Percentiles rank a stretch among this genome's conserved stretches.
These are phyloP conservation scores for Salix exigua DNA, from an alignment of 345 rosid genomes.

Conservation along the genomic window DNA sequence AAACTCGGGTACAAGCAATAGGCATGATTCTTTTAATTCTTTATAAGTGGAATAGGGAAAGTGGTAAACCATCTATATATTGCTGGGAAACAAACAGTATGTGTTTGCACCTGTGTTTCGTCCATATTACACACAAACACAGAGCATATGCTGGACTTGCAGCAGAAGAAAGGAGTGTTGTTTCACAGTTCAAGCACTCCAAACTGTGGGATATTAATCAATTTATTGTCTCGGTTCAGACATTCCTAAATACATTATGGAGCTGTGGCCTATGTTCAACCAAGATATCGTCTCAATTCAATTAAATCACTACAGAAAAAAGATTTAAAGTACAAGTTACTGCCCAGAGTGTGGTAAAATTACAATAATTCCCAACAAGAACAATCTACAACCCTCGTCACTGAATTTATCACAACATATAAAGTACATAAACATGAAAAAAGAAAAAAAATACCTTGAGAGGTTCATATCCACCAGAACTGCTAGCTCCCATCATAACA, in stretches of 20 bases:
- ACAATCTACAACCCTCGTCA: not conserved
- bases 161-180: not conserved
- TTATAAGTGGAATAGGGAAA: not conserved
- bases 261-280: not conserved
- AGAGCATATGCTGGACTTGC: not conserved
- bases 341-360: not conserved
- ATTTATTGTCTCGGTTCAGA: not conserved
- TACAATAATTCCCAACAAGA: not conserved
- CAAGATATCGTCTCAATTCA: not conserved
- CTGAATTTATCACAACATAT: not conserved
- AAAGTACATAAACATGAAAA: not conserved
- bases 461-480: conserved; percentile 37
- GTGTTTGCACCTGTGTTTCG: not conserved
- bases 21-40: not conserved
- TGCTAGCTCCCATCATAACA: conserved; percentile 26
- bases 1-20: no score
- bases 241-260: not conserved
- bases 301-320: not conserved
- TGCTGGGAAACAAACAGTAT: not conserved
- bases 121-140: not conserved
- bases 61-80: not conserved
- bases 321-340: not conserved
- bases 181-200: not conserved
- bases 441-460: conserved; percentile 30
- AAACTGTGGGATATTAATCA: not conserved